Base-by-base conservation (phyloP, 2,329 filamentous ascomycete genomes). In the Sclerotinia nivalis region DNA sequence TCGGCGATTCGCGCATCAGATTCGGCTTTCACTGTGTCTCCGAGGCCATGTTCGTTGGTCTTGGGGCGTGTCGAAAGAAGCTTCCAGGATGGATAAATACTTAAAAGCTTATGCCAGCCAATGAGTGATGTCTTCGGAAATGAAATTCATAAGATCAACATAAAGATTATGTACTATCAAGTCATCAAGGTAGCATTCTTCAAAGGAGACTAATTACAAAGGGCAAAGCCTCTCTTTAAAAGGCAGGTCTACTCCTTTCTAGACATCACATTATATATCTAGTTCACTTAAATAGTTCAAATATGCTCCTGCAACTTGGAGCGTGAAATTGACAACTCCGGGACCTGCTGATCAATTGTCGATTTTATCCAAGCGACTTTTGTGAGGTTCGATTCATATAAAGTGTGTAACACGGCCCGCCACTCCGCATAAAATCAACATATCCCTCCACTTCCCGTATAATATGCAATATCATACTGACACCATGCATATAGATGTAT, bases 401-500 rank as follows among this genome's bases (percentile, higher is more conserved):
- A 60, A 40, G 10, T 62, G 56, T 68, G 66, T 68, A 28, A 62
- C 66, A 69, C 67, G 67, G 67, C 59, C 67, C 67, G 67, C 45
- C 37, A 59, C 37, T 66, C 64, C 64, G 64, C 50, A 45, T n/a
- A 45, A 40, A 34, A 31, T 43, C 49, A 56, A 45, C 18, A 8
- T 25, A 56, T n/a, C 22, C 37, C 50, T 45, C 4, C 25, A 34
- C 12, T 45, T 56, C n/a, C 12, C 25, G 56, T 66, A 66, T 15
- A 22, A 45, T 45, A 43, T 31, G 50, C n/a, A 40, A 13, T 10
- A 64, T 25, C 47, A 25, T 52, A 52, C 40, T 40, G 5, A 18
- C 47, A n/a, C n/a, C n/a, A 64, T 64, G n/a, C 20, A 22, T 13
- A 43, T 4, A 64, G 4, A 52, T 40, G 9, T 18, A 34, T 7